These are phyloP conservation scores for Talaromyces nanjingensis DNA, from an alignment of 495 filamentous ascomycete species.

Conservation along the genomic window DNA sequence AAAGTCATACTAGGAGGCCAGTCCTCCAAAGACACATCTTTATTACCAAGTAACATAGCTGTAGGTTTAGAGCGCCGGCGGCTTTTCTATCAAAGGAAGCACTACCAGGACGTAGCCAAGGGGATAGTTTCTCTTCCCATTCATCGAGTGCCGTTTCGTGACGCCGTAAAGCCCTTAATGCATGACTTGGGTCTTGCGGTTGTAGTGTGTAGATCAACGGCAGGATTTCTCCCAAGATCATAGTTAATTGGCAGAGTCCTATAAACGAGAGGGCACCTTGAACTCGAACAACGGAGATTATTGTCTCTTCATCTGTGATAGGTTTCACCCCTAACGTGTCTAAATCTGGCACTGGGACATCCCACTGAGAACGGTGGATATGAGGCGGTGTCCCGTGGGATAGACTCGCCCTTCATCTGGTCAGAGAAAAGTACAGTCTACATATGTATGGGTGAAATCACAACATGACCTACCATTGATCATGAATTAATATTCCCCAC, in stretches of 20 bases:
- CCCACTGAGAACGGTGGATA: conserved; percentile 20
- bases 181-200: conserved; percentile 13
- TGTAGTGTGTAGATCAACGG: conserved; percentile 23
- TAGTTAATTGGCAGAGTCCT: conserved; percentile 26
- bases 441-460: not conserved
- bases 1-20: conserved; percentile 16
- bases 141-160: conserved; percentile 19
- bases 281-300: not conserved
- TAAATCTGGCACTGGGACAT: conserved; percentile 25
- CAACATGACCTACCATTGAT: conserved; percentile 20
- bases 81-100: conserved; percentile 13
- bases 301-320: not conserved
- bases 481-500: conserved; percentile 30
- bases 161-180: conserved; percentile 15
- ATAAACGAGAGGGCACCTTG: conserved; percentile 12
- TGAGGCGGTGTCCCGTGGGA: conserved; percentile 26
- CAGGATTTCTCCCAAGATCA: conserved; percentile 29
- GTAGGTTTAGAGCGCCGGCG: conserved; percentile 24
- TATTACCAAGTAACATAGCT: conserved; percentile 24
- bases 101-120: conserved; percentile 13
- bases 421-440: conserved; percentile 1
- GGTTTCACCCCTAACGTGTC: not conserved
- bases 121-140: conserved; percentile 18
- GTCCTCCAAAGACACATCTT: conserved; percentile 24
- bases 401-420: conserved; percentile 23